Conservation (phyloP, 31 red algal species). For the Bonnemaisonia californica region DNA sequence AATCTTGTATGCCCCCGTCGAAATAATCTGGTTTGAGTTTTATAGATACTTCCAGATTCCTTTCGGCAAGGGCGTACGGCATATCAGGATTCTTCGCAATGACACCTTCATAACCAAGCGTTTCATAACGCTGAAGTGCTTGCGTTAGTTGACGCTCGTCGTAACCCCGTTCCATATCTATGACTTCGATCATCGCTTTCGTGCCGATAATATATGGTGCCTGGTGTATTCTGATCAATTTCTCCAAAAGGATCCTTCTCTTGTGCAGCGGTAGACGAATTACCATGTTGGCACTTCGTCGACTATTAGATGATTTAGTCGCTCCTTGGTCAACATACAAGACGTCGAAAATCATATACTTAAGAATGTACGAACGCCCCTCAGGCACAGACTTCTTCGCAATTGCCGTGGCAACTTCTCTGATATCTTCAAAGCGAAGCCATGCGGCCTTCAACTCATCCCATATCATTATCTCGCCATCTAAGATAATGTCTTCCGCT, state of each 20-base stretch:
- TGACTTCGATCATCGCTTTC: constrained; percentile 42
- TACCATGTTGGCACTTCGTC: constrained; percentile 59
- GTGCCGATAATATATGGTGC: constrained; percentile 28
- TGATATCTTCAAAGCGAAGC: constrained; percentile 69
- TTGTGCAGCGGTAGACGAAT: constrained; percentile 58
- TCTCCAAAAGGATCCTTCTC: constrained; percentile 45
- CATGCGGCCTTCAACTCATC: constrained; percentile 52
- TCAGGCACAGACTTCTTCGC: constrained; percentile 43
- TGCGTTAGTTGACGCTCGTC: constrained; percentile 55
- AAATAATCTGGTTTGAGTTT: constrained; percentile 97
- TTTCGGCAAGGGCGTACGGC: constrained; percentile 63
- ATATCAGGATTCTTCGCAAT: constrained; percentile 75
- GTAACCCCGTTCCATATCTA: constrained; percentile 59
- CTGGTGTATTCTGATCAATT: constrained; percentile 29
- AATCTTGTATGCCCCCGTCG: constrained; percentile 72
- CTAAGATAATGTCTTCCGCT: constrained; percentile 72
- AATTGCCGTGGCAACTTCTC: constrained; percentile 55
- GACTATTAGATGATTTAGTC: background rate
- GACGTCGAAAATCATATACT: constrained; percentile 81
- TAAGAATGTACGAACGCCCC: constrained; percentile 56
- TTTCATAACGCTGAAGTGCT: constrained; percentile 68
- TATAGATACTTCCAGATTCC: constrained; percentile 62
- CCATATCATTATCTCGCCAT: constrained; percentile 92
- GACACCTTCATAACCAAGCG: constrained; percentile 80
- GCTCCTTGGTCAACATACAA: constrained; percentile 60